Evolutionary conservation across 306 rosid species (phyloP).

Genomic region (Lotus japonicus): DNA sequence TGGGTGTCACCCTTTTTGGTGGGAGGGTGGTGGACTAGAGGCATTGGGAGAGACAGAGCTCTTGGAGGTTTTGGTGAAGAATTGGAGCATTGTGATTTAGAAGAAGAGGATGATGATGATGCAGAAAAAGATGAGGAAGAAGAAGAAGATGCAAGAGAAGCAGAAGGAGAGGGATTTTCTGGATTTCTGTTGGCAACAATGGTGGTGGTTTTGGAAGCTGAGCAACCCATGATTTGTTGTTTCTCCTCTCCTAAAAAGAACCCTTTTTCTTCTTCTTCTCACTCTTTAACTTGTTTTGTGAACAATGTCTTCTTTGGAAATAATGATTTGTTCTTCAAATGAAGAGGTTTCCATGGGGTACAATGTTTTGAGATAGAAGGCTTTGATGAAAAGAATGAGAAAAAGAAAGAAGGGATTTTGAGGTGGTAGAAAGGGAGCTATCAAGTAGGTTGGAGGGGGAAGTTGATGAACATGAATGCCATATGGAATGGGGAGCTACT

Average conservation of each 20-base stretch:
- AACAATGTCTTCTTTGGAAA: slow-evolving; percentile 3
- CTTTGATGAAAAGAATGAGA: slow-evolving; percentile 27
- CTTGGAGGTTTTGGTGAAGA: slow-evolving; percentile 42
- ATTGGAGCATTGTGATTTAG: slow-evolving; percentile 34
- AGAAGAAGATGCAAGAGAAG: slow-evolving; percentile 17
- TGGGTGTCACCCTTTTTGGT: slow-evolving; percentile 70
- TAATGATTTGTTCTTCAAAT: slow-evolving; percentile 5
- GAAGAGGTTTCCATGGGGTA: not conserved
- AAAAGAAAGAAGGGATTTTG: slow-evolving; percentile 4
- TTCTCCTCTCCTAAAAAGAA: too few species aligned
- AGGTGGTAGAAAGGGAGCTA: slow-evolving; percentile 39
- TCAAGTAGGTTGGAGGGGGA: slow-evolving; percentile 33
- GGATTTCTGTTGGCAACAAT: slow-evolving; percentile 32
- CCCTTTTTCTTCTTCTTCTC: not conserved
- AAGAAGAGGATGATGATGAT: not conserved
- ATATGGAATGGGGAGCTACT: not conserved
- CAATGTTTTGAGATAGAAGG: slow-evolving; percentile 13
- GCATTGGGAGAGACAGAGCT: slow-evolving; percentile 53
- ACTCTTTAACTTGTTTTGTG: slow-evolving; percentile 15
- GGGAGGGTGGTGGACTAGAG: slow-evolving; percentile 79
- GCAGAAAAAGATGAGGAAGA: slow-evolving; percentile 15
- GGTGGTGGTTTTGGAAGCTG: slow-evolving; percentile 63
- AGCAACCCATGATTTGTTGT: slow-evolving; percentile 65
- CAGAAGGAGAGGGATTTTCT: slow-evolving; percentile 23
- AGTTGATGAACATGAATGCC: slow-evolving; percentile 36